Percentiles rank a stretch among this genome's conserved stretches.
Conservation (phyloP, 2,329 filamentous ascomycete species). For the Trichoderma koningiopsis region DNA sequence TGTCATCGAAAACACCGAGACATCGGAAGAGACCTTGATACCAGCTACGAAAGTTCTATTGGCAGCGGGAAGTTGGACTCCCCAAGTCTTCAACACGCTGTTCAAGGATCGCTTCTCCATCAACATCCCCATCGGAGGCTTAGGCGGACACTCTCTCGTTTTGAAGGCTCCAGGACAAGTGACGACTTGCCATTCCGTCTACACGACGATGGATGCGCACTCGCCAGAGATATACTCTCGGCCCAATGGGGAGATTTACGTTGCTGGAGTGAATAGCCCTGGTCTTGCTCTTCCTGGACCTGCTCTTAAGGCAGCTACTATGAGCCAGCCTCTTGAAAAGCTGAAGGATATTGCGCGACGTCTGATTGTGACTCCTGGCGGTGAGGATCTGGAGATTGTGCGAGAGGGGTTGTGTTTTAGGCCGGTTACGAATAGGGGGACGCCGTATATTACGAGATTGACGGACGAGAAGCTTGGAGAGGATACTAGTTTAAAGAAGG, state of each 20-base stretch:
- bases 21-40: slow-evolving; percentile 52
- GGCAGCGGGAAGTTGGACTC: slow-evolving; percentile 72
- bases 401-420: slow-evolving; percentile 72
- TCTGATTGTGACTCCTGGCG: slow-evolving; percentile 47
- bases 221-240: slow-evolving; percentile 73
- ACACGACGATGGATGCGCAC: slow-evolving; percentile 63
- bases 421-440: slow-evolving; percentile 65
- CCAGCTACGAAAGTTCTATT: slow-evolving; percentile 68
- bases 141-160: slow-evolving; percentile 74
- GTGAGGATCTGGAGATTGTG: slow-evolving; percentile 60
- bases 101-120: slow-evolving; percentile 57
- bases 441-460: slow-evolving; percentile 63
- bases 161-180: slow-evolving; percentile 57
- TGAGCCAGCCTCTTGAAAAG: slow-evolving; percentile 45
- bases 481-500: slow-evolving; percentile 45
- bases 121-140: slow-evolving; percentile 52
- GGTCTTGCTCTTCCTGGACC: slow-evolving; percentile 59
- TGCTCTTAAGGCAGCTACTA: slow-evolving; percentile 29
- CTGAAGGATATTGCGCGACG: slow-evolving; percentile 52
- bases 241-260: slow-evolving; percentile 67
- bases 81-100: slow-evolving; percentile 62
- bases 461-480: slow-evolving; percentile 57
- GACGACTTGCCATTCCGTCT: slow-evolving; percentile 68
- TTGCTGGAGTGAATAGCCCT: slow-evolving; percentile 70
- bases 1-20: slow-evolving; percentile 48